Base-by-base conservation (phyloP, 202 grass and related monocot genomes). In the Panicum hallii region DNA sequence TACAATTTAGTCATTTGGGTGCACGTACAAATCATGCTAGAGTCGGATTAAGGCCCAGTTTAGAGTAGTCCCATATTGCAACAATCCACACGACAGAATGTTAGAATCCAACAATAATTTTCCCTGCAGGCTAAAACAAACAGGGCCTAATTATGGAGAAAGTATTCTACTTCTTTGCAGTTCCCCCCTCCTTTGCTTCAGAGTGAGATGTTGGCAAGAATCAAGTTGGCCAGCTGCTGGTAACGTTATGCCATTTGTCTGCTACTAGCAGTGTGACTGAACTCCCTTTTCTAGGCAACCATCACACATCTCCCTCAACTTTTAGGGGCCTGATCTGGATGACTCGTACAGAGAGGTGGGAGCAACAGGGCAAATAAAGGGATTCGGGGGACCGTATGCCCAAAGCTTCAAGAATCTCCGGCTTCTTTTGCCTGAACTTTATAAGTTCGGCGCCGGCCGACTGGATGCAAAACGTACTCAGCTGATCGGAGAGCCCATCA, bases 361-460 rank as follows among this genome's bases (percentile, higher is more conserved):
- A 71, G 44, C 45, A 16, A 32, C 23, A 49, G 45, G 45, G 45
- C 69, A 58, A 58, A 4, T 58, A 16, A 52, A 50, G 36, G 49
- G 9, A 74, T 74, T 54, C 19, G 5, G 5, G 5, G 47, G 16
- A 20, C 28, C 9, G 34, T 15, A 73, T 53, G 70, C 47, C 46
- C 47, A 73, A 53, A 17, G 70, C 46, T 34, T 49, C 52, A 75
- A 9, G 36, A 75, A 63, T 28, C 54, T 44, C 62, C 62, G 30
- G 30, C 42, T 85, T 78, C 44, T 71, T 63, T 32, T 52, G 71
- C 32, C 15, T 62, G 20, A 77, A 14, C 50, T 87, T 87, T 75
- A 4, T 49, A 26, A 63, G 80, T 57, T 63, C 42, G 50, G 78
- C 70, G 85, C 49, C 20, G 13, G 38, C 47, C 12, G 49, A 81